Evolutionary conservation across 768 basidiomycete genomes (phyloP), one percentile per base, ranked within the genome.

Genomic region (Ephemerocybe angulata): DNA sequence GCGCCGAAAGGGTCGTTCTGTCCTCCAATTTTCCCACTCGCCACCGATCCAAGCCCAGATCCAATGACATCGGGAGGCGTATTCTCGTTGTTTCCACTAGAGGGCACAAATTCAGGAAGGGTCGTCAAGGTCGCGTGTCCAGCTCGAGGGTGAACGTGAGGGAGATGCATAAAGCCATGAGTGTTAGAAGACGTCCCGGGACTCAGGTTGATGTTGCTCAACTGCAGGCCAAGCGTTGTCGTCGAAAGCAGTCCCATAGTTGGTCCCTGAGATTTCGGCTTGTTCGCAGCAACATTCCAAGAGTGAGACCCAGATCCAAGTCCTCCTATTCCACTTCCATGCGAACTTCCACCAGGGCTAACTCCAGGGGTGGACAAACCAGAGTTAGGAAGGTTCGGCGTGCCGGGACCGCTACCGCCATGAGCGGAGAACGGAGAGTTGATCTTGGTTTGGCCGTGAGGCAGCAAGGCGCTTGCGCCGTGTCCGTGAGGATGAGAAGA

Each of bases 191-290:
- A 41, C 21, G 19, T 31, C 7, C 48, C 48, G 21, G 48, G 48
- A 19, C 31, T 50, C 15, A 50, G n/a, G 21, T 31, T 31, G 29
- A 50, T 50, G 31, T 50, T 50, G 48, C 48, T 50, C 48, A 50
- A n/a, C 21, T 50, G 48, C 12, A 50, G 21, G 10, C 48, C 48
- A 2, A 50, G 48, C 27, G 28, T 50, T 3, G 30, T 50, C 31
- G 31, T 59, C 19, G 60, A 47, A 21, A 59, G 56, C 56, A 50
- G 8, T 3, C 28, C 35, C 3, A 41, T 30, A n/a, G 50, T 33
- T n/a, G n/a, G n/a, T 10, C 28, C 47, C 31, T 29, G 19, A 27
- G 7, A 28, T 29, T n/a, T n/a, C 27, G 6, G 27, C 11, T 33
- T 27, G 46, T 21, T 21, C 10, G 48, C 27, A 19, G 48, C 15